A percentile compares a stretch with the other conserved stretches of the same genome.
Conservation (phyloP, 306 rosid species). For the Psophocarpus tetragonolobus region DNA sequence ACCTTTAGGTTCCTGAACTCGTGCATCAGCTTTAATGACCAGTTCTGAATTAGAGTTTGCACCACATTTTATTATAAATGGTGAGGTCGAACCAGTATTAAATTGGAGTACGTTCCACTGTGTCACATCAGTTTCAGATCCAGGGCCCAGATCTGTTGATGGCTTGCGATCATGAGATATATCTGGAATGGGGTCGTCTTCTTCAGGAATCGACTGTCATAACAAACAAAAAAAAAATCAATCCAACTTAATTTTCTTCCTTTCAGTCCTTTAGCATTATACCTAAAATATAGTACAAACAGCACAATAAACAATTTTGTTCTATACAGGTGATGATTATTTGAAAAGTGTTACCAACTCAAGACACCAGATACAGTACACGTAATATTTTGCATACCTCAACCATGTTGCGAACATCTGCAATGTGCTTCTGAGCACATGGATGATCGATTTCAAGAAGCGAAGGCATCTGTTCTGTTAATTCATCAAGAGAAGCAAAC, state of each 20-base stretch:
- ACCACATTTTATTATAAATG: constrained; percentile 94
- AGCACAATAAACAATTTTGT: constrained; percentile 6
- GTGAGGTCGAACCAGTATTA: constrained; percentile 80
- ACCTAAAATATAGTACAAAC: neutral
- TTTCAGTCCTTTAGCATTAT: neutral
- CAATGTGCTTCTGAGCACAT: constrained; percentile 78
- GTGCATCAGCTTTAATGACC: constrained; percentile 88
- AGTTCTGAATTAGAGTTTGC: constrained; percentile 88
- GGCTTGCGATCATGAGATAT: constrained; percentile 51
- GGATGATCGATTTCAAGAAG: constrained; percentile 96
- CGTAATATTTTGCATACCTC: constrained; percentile 56
- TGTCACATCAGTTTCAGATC: constrained; percentile 72
- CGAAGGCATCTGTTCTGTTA: constrained; percentile 84
- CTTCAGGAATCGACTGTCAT: constrained; percentile 79
- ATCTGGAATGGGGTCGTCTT: constrained; percentile 66
- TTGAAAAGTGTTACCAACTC: constrained; percentile 3
- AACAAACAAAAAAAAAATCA: constrained; percentile 9
- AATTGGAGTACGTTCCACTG: constrained; percentile 98
- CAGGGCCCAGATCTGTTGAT: constrained; percentile 61
- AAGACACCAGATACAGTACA: neutral
- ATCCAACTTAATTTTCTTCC: constrained; percentile 26
- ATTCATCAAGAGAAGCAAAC: constrained; percentile 79
- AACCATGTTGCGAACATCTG: constrained; percentile 65
- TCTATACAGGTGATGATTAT: neutral
- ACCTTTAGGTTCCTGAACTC: constrained; percentile 94